Conservation (phyloP, 2,329 filamentous ascomycete genomes). For the Ploettnerulaceae sp. region DNA sequence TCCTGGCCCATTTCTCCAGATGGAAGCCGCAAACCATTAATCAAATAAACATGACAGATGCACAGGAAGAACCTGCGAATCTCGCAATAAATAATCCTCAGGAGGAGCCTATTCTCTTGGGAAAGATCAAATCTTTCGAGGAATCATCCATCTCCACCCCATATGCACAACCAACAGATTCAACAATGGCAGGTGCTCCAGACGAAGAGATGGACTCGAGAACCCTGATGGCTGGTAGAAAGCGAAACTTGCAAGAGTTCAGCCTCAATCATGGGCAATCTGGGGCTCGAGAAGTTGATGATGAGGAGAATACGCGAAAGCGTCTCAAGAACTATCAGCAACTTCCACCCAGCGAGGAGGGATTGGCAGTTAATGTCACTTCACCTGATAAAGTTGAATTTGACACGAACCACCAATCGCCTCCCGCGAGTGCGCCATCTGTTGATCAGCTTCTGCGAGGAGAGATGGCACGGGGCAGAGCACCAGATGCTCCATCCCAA, state of each 20-base stretch:
- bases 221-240: conserved; percentile 5
- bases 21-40: no score
- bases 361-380: neutral
- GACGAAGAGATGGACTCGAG: conserved; percentile 6
- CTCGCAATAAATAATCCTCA: neutral
- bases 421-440: neutral
- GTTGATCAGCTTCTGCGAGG: neutral
- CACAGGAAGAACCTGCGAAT: neutral
- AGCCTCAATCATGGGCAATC: conserved; percentile 1
- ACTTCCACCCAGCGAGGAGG: conserved; percentile 1
- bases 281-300: conserved; percentile 14
- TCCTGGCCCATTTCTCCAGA: neutral
- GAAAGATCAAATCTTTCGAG: no score
- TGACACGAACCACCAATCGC: neutral
- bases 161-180: neutral
- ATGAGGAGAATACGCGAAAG: conserved; percentile 22
- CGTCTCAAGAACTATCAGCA: conserved; percentile 6
- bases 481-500: neutral
- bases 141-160: neutral
- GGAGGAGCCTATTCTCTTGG: neutral
- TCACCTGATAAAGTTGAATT: neutral
- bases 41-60: neutral
- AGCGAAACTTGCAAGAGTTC: neutral
- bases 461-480: neutral
- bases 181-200: neutral